Base-by-base conservation (phyloP, 371 early-diverging fungal species). In the Syncephalastrum monosporum region DNA sequence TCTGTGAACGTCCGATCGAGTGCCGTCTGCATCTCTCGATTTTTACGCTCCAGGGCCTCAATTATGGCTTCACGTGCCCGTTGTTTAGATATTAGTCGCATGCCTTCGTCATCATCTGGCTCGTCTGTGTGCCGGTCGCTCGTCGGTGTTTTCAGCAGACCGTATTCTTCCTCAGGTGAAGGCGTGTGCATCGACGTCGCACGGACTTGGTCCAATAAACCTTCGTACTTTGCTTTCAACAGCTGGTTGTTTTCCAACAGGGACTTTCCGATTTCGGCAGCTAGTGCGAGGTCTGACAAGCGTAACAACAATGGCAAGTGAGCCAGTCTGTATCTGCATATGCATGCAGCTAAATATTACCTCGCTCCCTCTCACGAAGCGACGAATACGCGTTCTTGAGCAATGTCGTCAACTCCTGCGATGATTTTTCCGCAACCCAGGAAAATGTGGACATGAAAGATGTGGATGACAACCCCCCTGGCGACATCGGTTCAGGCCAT, bases 251-350 rank as follows among this genome's bases (percentile, higher is more conserved):
- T 66, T 50, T 75, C 75, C 49, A 79, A 50, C n/a, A 82, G 60
- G 42, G 67, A 66, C 48, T 74, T 69, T 38, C 82, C 83, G 55
- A 85, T 74, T 66, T 82, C 72, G 25, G 83, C 83, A 15, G 82
- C 85, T 27, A 82, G 56, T 12, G 64, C 58, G 25, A 83, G 69
- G 63, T 82, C 83, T 84, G 23, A 25, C 23, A n/a, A 46, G 16
- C 19, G 33, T 41, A 38, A 49, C 27, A 47, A 55, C 58, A 12
- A 14, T 43, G 33, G n/a, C 45, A 33, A 61, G 23, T 41, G 16
- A 8, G 17, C 23, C 55, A 27, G 25, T 29, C 48, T 53, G 47
- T 16, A 49, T 21, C 23, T 53, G 45, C 46, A 59, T 50, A 33
- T 33, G 55, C 38, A 53, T 42, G 42, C 53, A 42, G 23, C 42